These are phyloP conservation scores for Volvox reticuliferus DNA, from an alignment of 139 green algal species.

Conservation along the genomic window DNA sequence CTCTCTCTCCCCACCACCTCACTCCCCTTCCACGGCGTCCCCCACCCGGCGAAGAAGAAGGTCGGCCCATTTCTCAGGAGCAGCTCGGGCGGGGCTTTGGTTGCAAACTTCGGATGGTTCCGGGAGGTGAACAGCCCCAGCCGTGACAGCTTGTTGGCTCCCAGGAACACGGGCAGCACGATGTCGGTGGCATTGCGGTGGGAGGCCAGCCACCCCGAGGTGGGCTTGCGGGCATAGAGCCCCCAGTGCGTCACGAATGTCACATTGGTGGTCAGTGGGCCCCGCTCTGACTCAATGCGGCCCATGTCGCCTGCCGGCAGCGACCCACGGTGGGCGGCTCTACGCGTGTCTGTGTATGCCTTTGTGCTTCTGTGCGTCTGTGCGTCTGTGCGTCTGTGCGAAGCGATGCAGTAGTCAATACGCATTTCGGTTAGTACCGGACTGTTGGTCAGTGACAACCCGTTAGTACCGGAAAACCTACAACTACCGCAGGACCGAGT, in stretches of 20 bases:
- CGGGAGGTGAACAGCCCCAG: conserved; percentile 9
- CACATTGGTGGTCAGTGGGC: background rate
- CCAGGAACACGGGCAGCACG: conserved; percentile 36
- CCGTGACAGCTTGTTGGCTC: background rate
- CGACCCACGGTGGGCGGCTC: too few relatives aligned
- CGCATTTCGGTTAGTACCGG: too few relatives aligned
- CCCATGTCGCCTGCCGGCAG: conserved; percentile 12
- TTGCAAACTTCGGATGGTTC: conserved; percentile 40
- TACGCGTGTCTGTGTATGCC: too few relatives aligned
- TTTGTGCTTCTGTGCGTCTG: too few relatives aligned
- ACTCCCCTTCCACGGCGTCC: background rate
- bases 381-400: too few relatives aligned
- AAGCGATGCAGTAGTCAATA: too few relatives aligned
- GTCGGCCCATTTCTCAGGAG: background rate
- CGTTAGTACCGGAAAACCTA: too few relatives aligned
- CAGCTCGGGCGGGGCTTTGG: background rate
- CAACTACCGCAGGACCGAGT: too few relatives aligned
- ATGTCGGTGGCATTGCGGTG: conserved; percentile 42
- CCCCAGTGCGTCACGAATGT: conserved; percentile 61
- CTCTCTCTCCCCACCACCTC: too few relatives aligned
- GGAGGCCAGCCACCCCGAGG: background rate
- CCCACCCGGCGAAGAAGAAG: conserved; percentile 56
- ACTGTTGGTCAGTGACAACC: too few relatives aligned
- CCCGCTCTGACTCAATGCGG: background rate
- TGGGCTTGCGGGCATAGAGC: conserved; percentile 7